Evolutionary conservation across 495 filamentous ascomycete genomes (phyloP), one percentile per base, ranked within the genome.

Genomic region (Aspergillus bridgeri): DNA sequence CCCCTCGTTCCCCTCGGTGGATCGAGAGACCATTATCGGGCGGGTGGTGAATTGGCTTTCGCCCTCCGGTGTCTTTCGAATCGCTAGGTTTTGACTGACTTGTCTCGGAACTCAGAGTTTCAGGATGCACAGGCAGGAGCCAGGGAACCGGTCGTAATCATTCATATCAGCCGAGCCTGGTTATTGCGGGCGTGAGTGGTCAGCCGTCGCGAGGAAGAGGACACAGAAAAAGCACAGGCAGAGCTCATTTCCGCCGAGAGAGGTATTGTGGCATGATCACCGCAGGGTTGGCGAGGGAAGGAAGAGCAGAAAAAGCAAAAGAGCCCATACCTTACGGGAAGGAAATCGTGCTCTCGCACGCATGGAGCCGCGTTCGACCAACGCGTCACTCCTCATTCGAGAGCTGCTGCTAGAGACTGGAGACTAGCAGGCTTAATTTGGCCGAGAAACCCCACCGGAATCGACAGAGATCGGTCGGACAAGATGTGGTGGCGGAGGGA

Each of bases 1-100:
- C 64, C 69, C 74, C 57, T 76, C 75, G 61, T 56, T 61, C 53
- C 62, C 70, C 57, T 77, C 76, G 61, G 60, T 66, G 43, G 70
- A 68, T 58, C 76, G 69, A 56, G 70, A 72, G 46, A 76, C 75
- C 76, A 79, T 79, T 44, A 20, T 64, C 57, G 50, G 59, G 47
- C 22, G 53, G 44, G 43, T 38, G 46, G 23, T 50, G 23, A 48
- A 24, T 45, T 49, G 45, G 42, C 5, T 51, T 23, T 33, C 23
- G 53, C 43, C 42, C 50, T 50, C 50, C n/a, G n/a, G n/a, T n/a
- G 15, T 24, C 23, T 49, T 29, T n/a, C 42, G 54, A 29, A 63
- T 42, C 38, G 51, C 57, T 54, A 53, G 44, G 19, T 20, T 6
- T 45, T 6, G 21, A 27, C 15, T 3, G 20, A 42, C 46, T 61